Conservation (phyloP, 805 yeast species). For the Cyberlindnera euphorbiae region DNA sequence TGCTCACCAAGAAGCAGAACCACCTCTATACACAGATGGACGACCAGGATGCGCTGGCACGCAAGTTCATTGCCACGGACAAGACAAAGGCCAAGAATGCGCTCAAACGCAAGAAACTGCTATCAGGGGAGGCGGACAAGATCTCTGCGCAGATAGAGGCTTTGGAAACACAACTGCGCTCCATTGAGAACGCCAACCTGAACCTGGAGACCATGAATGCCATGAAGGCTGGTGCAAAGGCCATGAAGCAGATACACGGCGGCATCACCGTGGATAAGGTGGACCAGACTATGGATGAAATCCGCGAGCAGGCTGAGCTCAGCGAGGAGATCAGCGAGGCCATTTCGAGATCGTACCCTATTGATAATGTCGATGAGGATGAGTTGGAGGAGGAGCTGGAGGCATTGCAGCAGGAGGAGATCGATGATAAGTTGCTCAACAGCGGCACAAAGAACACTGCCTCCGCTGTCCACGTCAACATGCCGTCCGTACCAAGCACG, state of each 20-base stretch:
- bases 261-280: constrained; percentile 95
- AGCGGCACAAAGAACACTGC: constrained; percentile 29
- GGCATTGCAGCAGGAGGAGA: constrained; percentile 76
- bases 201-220: constrained; percentile 98
- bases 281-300: constrained; percentile 96
- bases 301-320: constrained; percentile 92
- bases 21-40: constrained; percentile 79
- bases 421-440: constrained; percentile 51
- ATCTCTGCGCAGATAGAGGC: constrained; percentile 86
- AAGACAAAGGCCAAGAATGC: constrained; percentile 72
- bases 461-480: constrained; percentile 21
- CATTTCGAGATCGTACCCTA: constrained; percentile 87
- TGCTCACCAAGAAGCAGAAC: constrained; percentile 76
- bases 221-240: constrained; percentile 95
- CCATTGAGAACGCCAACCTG: constrained; percentile 93
- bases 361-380: constrained; percentile 75
- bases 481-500: constrained; percentile 45
- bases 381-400: constrained; percentile 94
- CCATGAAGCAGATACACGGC: constrained; percentile 94
- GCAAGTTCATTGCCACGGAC: constrained; percentile 64
- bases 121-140: constrained; percentile 72
- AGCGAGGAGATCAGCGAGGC: constrained; percentile 96
- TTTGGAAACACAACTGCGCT: constrained; percentile 80
- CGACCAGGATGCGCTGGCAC: constrained; percentile 77
- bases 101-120: constrained; percentile 79